Percentiles rank a stretch among this genome's conserved stretches.
phyloP scores from a whole-genome alignment of 345 rosid species.

The Pelargonium nanum region DNA sequence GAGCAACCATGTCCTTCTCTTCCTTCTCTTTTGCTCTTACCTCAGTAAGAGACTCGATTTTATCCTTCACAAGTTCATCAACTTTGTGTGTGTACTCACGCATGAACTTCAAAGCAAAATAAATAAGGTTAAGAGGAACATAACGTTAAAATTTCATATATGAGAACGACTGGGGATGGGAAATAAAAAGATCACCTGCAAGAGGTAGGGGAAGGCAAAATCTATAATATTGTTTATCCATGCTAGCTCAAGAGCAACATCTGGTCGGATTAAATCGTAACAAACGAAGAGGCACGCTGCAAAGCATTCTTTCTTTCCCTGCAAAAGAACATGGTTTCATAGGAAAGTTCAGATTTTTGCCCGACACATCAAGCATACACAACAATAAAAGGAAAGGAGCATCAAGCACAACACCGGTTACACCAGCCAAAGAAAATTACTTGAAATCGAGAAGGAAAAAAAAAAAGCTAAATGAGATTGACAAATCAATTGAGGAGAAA shows the following conservation, averaged over 20 bases:
- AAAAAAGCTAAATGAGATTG: background rate
- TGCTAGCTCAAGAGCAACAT: conserved; percentile 76
- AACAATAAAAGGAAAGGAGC: background rate
- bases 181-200: conserved; percentile 37
- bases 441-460: background rate
- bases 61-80: conserved; percentile 74
- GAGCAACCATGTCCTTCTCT: conserved; percentile 70
- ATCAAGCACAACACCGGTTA: background rate
- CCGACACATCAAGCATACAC: background rate
- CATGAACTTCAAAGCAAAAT: conserved; percentile 36
- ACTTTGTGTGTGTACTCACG: conserved; percentile 76
- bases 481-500: background rate
- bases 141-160: too few species aligned
- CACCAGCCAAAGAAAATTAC: too few species aligned
- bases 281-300: conserved; percentile 92
- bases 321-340: conserved; percentile 7
- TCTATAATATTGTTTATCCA: conserved; percentile 87
- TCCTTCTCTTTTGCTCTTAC: conserved; percentile 62
- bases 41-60: conserved; percentile 56
- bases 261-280: conserved; percentile 72
- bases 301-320: conserved; percentile 92
- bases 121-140: background rate
- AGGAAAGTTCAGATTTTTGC: background rate
- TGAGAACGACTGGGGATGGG: background rate
- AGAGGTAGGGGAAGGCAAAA: conserved; percentile 75